Evolutionary conservation across 306 rosid species (phyloP).

Genomic region (Luffa acutangula): DNA sequence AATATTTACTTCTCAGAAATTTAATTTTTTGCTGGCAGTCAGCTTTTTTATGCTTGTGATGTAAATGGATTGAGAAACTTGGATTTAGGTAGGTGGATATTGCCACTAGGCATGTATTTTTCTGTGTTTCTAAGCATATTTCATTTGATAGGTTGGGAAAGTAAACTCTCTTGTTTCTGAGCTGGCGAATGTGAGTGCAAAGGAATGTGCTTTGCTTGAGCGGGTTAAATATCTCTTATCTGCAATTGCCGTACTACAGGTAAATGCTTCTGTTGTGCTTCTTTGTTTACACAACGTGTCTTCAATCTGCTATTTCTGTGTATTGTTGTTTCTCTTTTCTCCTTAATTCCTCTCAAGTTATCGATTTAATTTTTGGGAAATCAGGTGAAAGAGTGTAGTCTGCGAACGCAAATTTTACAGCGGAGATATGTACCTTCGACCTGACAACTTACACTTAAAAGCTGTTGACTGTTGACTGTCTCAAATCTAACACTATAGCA

Average conservation of each 20-base stretch:
- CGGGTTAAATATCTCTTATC: conserved; percentile 63
- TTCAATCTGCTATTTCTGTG: neutral
- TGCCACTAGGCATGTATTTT: neutral
- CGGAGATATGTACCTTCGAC: conserved; percentile 30
- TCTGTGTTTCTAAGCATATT: conserved; percentile 19
- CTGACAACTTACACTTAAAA: conserved; percentile 34
- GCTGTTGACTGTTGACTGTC: conserved; percentile 9
- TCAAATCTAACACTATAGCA: conserved; percentile 22
- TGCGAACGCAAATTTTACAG: conserved; percentile 63
- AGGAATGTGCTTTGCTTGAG: conserved; percentile 68
- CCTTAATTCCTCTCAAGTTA: neutral
- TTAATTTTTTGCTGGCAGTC: neutral
- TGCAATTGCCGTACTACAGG: conserved; percentile 57
- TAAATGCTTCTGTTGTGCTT: conserved; percentile 15
- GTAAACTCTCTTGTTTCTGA: conserved; percentile 52
- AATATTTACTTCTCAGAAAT: neutral
- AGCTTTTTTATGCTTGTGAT: neutral
- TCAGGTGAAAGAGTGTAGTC: conserved; percentile 77
- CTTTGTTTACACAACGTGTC: neutral
- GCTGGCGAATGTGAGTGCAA: conserved; percentile 43
- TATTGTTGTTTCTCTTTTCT: neutral
- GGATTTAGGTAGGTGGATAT: neutral
- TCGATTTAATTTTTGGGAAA: neutral
- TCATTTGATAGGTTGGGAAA: conserved; percentile 53
- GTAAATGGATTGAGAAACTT: neutral